phyloP scores from a whole-genome alignment of 2,329 filamentous ascomycete genomes.

The Bimuria novae-zelandiae region DNA sequence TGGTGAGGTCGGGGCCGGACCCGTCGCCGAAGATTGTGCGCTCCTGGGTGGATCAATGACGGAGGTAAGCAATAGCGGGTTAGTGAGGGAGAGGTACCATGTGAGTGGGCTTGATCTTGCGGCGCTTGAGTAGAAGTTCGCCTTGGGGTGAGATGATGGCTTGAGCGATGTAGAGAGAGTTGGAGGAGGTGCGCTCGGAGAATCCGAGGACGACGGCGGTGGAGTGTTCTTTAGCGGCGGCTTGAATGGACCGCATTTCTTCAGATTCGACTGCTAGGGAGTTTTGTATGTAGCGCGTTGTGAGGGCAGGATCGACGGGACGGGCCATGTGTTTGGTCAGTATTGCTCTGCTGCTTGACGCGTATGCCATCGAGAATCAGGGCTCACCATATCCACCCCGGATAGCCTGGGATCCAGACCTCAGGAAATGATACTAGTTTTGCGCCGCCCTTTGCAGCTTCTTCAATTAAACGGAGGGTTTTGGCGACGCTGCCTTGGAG shows the following conservation, averaged over 20 bases:
- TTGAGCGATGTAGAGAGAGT: slow-evolving; percentile 55
- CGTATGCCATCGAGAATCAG: neutral
- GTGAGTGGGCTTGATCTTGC: slow-evolving; percentile 59
- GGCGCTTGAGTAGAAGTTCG: slow-evolving; percentile 52
- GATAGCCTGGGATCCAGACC: slow-evolving; percentile 25
- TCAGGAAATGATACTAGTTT: slow-evolving; percentile 39
- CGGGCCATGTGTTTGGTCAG: neutral
- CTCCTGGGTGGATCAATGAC: too few relatives aligned
- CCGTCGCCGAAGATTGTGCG: slow-evolving; percentile 51
- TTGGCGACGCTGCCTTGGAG: slow-evolving; percentile 49
- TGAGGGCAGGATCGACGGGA: neutral
- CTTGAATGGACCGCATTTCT: slow-evolving; percentile 48
- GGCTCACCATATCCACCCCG: slow-evolving; percentile 13
- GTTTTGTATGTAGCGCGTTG: slow-evolving; percentile 15
- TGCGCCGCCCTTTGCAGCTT: slow-evolving; percentile 38
- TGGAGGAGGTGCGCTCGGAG: slow-evolving; percentile 52
- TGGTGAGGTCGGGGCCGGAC: slow-evolving; percentile 37
- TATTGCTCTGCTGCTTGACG: neutral
- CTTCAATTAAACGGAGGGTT: slow-evolving; percentile 40
- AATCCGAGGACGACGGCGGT: slow-evolving; percentile 57
- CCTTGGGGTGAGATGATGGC: slow-evolving; percentile 41
- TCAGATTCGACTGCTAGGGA: slow-evolving; percentile 7
- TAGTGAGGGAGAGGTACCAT: too few relatives aligned
- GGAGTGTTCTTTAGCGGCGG: slow-evolving; percentile 33
- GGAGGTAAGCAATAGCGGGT: too few relatives aligned